Conservation (phyloP, 192 early-diverging fungal species). For the Ambispora gerdemannii region DNA sequence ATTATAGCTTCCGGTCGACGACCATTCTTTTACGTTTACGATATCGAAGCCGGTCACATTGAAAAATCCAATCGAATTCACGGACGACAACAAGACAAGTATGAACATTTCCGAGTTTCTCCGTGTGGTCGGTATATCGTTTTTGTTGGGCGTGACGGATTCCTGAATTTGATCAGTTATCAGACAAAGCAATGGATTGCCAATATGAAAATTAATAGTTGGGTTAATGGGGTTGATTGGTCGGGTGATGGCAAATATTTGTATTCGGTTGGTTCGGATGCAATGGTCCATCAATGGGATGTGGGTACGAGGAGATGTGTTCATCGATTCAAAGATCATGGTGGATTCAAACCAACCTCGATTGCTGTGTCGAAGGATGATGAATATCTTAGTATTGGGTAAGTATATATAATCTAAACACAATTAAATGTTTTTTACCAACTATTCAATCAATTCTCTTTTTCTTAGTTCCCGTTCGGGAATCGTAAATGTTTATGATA, state of each 20-base stretch:
- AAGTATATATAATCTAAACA: conserved; percentile 29
- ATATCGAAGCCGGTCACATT: conserved; percentile 75
- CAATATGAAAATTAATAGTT: conserved; percentile 89
- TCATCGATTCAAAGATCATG: conserved; percentile 79
- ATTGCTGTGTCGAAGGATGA: conserved; percentile 71
- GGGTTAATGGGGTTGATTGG: conserved; percentile 68
- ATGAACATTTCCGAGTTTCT: conserved; percentile 68
- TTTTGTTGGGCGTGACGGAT: conserved; percentile 76
- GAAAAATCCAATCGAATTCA: conserved; percentile 69
- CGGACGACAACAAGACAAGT: conserved; percentile 68
- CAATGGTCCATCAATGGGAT: conserved; percentile 91
- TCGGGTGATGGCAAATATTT: conserved; percentile 74
- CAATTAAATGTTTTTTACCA: background rate
- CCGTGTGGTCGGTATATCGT: conserved; percentile 74
- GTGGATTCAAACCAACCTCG: conserved; percentile 69
- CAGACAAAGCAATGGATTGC: conserved; percentile 86
- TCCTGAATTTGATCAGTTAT: conserved; percentile 73
- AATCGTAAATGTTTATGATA: conserved; percentile 88
- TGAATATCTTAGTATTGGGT: conserved; percentile 84
- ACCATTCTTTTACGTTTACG: conserved; percentile 77
- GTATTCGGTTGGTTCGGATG: conserved; percentile 76
- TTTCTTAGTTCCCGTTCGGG: conserved; percentile 73
- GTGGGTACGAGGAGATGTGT: conserved; percentile 67
- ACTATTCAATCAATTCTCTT: conserved; percentile 3
- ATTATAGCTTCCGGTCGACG: conserved; percentile 78